Conservation (phyloP, 2,329 filamentous ascomycete genomes). For the Stagonosporopsis rhizophila region DNA sequence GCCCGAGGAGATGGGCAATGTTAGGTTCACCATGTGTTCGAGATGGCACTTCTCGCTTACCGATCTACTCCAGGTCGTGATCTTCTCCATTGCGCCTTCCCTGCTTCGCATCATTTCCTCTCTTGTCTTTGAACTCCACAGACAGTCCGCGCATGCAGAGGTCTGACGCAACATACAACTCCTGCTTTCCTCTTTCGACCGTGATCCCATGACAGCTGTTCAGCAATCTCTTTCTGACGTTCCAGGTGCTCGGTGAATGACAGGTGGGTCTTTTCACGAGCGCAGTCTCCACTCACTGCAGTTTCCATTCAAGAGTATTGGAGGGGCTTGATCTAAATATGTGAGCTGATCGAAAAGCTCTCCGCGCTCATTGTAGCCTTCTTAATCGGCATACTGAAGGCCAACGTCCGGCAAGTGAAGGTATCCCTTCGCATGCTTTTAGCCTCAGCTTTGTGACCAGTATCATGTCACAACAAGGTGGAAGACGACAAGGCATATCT, state of each 20-base stretch:
- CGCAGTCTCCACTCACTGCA: conserved; percentile 1
- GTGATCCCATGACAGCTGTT: not conserved
- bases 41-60: conserved; percentile 26
- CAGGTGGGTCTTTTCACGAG: not conserved
- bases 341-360: not conserved
- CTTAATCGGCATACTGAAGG: no score
- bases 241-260: conserved; percentile 1
- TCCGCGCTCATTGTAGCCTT: not conserved
- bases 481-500: not conserved
- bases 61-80: conserved; percentile 18
- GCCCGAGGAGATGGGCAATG: conserved; percentile 3
- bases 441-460: no score
- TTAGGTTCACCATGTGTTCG: conserved; percentile 13
- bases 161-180: conserved; percentile 6
- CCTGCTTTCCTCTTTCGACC: conserved; percentile 3
- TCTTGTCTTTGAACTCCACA: conserved; percentile 5
- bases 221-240: not conserved
- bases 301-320: not conserved
- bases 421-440: no score
- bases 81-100: conserved; percentile 13
- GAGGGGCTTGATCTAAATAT: not conserved
- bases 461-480: not conserved
- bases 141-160: conserved; percentile 10
- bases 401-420: no score
- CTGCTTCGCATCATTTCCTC: conserved; percentile 16